Evolutionary conservation across 2,329 filamentous ascomycete genomes (phyloP), one percentile per base, ranked within the genome.

Genomic region (Fusarium torreyae): DNA sequence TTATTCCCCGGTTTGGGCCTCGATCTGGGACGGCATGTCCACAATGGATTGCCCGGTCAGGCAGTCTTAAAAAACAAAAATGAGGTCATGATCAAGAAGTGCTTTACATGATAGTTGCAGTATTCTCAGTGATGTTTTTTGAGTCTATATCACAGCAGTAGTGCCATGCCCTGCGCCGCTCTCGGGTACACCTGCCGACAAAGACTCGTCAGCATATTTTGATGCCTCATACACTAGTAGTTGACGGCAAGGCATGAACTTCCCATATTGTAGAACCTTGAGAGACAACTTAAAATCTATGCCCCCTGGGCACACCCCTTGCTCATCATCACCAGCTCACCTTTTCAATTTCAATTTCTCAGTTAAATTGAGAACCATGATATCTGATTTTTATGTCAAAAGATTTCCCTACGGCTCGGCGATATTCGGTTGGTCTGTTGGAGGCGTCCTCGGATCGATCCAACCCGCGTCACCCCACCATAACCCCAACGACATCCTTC

Each of bases 1-100:
- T 77, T 79, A 73, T 77, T 77, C 77, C 74, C 76, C 76, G 74
- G 75, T 76, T 77, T 75, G 73, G 74, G 75, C 77, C 77, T 79
- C 75, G 75, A 75, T 78, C 76, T 76, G 75, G 75, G 76, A 77
- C 76, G 73, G 71, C 66, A 75, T 74, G 73, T 78, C 75, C 73
- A 73, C 64, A 66, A 75, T 74, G 71, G 77, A 74, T 74, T 74
- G 73, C 67, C 74, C 70, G 70, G 73, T 75, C 73, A 72, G 73
- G 76, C 73, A 75, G 75, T 73, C 74, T 74, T 64, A 65, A 74
- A 77, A 75, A 71, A 63, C 71, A 77, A 77, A 78, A 79, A 79
- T 73, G 78, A 80, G 78, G 78, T 78, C 78, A 80, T 77, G 77
- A 79, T 78, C 74, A 77, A 75, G 56, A 67, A 71, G 52, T 38